These are phyloP conservation scores for Acanthamoeba sp. DNA, from an alignment of 208 protist genomes.

Conservation along the genomic window DNA sequence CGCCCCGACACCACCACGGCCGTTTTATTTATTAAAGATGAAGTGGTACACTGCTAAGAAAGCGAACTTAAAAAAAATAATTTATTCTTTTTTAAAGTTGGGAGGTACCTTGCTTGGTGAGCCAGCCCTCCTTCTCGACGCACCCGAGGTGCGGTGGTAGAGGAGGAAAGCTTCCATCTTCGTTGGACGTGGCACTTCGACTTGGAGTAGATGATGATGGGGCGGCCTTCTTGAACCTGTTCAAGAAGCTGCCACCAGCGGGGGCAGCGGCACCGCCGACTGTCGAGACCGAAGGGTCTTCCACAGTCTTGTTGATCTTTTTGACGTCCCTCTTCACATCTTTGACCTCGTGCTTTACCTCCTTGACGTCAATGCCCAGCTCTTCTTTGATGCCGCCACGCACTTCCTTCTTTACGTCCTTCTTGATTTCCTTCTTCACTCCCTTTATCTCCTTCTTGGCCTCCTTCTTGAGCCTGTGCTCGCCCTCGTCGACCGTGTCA, in stretches of 20 bases:
- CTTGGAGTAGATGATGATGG: background rate
- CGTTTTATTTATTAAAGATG: no score
- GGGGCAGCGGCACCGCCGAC: background rate
- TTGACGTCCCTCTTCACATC: background rate
- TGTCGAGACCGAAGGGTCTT: background rate
- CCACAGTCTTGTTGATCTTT: background rate
- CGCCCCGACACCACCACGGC: background rate
- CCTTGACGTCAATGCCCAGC: background rate
- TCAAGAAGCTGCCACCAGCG: background rate
- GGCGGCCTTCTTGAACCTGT: background rate
- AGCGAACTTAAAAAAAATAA: background rate
- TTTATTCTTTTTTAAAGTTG: background rate
- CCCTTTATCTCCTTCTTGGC: slow-evolving; percentile 14
- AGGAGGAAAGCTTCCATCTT: background rate
- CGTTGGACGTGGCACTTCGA: background rate
- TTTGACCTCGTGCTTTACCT: background rate
- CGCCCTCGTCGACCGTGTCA: background rate
- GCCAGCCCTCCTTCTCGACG: slow-evolving; percentile 64
- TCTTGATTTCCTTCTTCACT: slow-evolving; percentile 9
- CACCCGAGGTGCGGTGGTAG: background rate
- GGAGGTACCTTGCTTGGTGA: slow-evolving; percentile 55
- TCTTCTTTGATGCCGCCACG: background rate
- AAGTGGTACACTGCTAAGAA: no score
- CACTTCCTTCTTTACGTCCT: background rate
- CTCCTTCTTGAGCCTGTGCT: slow-evolving; percentile 15